A percentile compares a stretch with the other conserved stretches of the same genome.
Conservation (phyloP, 805 yeast species). For the Diddensiella santjacobensis region DNA sequence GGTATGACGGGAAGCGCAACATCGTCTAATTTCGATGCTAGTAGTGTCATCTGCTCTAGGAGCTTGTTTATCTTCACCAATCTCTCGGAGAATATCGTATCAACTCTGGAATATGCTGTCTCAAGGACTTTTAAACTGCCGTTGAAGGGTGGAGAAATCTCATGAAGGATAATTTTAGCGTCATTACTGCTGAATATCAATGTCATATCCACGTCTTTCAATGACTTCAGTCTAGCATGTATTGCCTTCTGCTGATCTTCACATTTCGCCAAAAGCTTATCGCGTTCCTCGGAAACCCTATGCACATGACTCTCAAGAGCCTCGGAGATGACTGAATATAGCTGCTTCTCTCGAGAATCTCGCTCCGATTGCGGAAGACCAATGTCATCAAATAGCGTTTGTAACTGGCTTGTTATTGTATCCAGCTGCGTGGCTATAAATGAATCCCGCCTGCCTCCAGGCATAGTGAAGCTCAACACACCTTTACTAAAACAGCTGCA, state of each 20-base stretch:
- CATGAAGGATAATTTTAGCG: conserved; percentile 8
- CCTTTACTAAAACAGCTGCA: too few species aligned
- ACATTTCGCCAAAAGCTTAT: conserved; percentile 23
- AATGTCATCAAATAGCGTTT: conserved; percentile 26
- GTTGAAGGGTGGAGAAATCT: conserved; percentile 25
- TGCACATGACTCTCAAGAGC: conserved; percentile 30
- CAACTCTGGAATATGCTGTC: conserved; percentile 18
- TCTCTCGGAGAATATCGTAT: conserved; percentile 24
- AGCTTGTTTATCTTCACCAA: conserved; percentile 15
- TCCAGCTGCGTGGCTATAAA: conserved; percentile 25
- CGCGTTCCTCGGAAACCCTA: conserved; percentile 28
- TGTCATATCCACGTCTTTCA: conserved; percentile 18
- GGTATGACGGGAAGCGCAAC: conserved; percentile 16
- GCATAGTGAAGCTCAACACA: too few species aligned
- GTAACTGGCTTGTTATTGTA: conserved; percentile 26
- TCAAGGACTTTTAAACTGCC: conserved; percentile 14
- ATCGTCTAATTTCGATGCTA: conserved; percentile 24
- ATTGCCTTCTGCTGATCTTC: conserved; percentile 19
- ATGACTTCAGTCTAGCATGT: conserved; percentile 24
- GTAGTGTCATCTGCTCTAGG: conserved; percentile 19
- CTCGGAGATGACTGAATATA: conserved; percentile 26
- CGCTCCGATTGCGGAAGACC: conserved; percentile 24
- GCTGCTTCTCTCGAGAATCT: conserved; percentile 24
- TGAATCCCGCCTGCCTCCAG: conserved; percentile 19
- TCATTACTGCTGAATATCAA: conserved; percentile 17